Conservation (phyloP, 2,329 filamentous ascomycete species). For the Pseudogymnoascus sp. region DNA sequence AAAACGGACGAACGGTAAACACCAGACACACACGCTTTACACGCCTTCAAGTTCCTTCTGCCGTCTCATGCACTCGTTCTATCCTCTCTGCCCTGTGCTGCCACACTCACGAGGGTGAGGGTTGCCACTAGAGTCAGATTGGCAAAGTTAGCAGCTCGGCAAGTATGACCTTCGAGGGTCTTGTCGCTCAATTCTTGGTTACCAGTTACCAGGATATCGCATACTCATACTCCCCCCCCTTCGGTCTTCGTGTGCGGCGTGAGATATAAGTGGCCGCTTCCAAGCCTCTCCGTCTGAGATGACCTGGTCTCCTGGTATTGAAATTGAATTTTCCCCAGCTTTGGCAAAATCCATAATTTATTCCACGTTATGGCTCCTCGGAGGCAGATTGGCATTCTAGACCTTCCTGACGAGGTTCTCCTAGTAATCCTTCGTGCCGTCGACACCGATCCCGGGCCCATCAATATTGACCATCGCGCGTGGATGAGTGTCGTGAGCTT, state of each 20-base stretch:
- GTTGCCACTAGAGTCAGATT: constrained; percentile 3
- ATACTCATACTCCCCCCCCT: background rate
- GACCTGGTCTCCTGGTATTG: constrained; percentile 9
- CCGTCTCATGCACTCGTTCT: constrained; percentile 1
- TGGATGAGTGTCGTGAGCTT: constrained; percentile 10
- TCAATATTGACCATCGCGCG: constrained; percentile 10
- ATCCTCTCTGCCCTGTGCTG: background rate
- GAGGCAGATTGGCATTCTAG: constrained; percentile 8
- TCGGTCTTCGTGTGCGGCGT: background rate
- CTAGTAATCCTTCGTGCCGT: constrained; percentile 8
- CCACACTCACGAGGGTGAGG: constrained; percentile 6
- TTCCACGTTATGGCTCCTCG: constrained; percentile 7
- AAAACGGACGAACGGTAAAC: constrained; percentile 1
- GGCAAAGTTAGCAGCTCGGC: constrained; percentile 1
- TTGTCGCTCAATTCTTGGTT: constrained; percentile 9
- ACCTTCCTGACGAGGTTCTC: constrained; percentile 9
- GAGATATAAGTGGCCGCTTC: constrained; percentile 7
- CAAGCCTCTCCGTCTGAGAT: constrained; percentile 2
- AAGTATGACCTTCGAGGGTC: constrained; percentile 1
- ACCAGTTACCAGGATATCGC: background rate
- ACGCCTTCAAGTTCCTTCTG: background rate
- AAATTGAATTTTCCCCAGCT: constrained; percentile 8
- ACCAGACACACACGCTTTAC: background rate
- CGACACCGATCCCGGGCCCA: constrained; percentile 3
- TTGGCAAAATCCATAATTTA: constrained; percentile 10